Base-by-base conservation (phyloP, 805 yeast species). In the Suhomyces sp. region DNA sequence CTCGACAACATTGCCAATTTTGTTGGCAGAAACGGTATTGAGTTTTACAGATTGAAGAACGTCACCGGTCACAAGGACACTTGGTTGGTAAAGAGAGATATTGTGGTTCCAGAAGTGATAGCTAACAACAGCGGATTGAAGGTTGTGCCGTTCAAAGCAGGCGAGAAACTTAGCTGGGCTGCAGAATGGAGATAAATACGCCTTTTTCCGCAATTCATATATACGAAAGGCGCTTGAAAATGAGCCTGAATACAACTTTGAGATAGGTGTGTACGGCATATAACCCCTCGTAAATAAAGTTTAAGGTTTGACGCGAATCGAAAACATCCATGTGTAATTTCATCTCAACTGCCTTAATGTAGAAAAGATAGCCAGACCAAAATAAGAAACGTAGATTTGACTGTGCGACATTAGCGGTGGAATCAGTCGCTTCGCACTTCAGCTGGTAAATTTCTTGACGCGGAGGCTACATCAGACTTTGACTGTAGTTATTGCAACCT, bases 101-200 rank as follows among this genome's bases (percentile, higher is more conserved):
- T 71, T 55, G 63, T 61, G 2, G 83, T 92, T 10, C 96, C 96
- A 1, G 85, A 84, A 38, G 60, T 76, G 1, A 72, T 86, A 46
- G 74, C 75, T 13, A 76, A 69, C 56, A 71, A 64, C n/a, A 75
- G 72, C 12, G 44, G 49, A 10, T 69, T 77, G 29, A 77, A 73
- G 3, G 80, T 76, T 12, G 93, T 90, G 15, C 98, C 97, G 7
- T 93, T 93, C 78, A 79, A 77, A 60, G 91, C 97, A 6, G 97
- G 96, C 15, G 84, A 87, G 50, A 79, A 76, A 52, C 77, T 93
- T 48, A 64, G 76, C 31, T 93, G 96, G 90, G 69, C 82, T 8
- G 80, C 83, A 5, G 88, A 86, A 69, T 92, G 97, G 97, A 68
- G 77, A 59, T 61, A 48, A 44, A 9, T 5, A 17, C 6, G 12